Evolutionary conservation across 768 basidiomycete species (phyloP).

Genomic region (Cystoderma amianthinum): DNA sequence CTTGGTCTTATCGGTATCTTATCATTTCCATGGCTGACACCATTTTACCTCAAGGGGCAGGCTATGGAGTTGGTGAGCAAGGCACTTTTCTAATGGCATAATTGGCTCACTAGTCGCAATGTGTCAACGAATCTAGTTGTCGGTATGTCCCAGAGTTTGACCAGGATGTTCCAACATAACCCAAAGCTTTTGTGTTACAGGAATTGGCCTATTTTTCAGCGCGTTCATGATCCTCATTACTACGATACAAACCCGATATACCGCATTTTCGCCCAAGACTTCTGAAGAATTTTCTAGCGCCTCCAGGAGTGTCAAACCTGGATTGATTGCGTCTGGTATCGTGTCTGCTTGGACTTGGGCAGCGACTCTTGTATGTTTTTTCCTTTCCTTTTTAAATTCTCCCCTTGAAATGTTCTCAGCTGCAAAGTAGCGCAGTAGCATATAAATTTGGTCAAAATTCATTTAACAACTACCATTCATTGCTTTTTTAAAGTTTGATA

Average conservation of each 20-base stretch:
- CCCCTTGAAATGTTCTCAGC: conserved; percentile 15
- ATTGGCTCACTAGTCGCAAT: too few species aligned
- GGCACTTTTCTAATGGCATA: background rate
- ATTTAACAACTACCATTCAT: background rate
- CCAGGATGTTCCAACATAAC: background rate
- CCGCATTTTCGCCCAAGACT: conserved; percentile 67
- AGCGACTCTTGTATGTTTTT: conserved; percentile 51
- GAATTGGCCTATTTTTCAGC: conserved; percentile 86
- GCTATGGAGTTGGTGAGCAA: conserved; percentile 75
- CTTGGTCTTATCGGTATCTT: background rate
- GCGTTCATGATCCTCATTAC: conserved; percentile 75
- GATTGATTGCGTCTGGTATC: conserved; percentile 88
- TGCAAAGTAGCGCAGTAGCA: conserved; percentile 78
- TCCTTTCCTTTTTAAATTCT: background rate
- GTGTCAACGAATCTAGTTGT: conserved; percentile 12
- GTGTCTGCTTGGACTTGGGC: conserved; percentile 94
- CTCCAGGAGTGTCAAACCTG: conserved; percentile 81
- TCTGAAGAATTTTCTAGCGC: conserved; percentile 80
- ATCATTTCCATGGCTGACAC: conserved; percentile 16
- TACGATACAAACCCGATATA: conserved; percentile 79
- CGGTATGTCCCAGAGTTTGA: conserved; percentile 16
- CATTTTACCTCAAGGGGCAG: conserved; percentile 73
- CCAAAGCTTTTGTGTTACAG: conserved; percentile 23
- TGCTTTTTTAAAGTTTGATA: too few species aligned
- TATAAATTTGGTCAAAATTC: conserved; percentile 63